These are phyloP conservation scores for Bauhinia variegata DNA, from an alignment of 306 rosid genomes.

Conservation along the genomic window DNA sequence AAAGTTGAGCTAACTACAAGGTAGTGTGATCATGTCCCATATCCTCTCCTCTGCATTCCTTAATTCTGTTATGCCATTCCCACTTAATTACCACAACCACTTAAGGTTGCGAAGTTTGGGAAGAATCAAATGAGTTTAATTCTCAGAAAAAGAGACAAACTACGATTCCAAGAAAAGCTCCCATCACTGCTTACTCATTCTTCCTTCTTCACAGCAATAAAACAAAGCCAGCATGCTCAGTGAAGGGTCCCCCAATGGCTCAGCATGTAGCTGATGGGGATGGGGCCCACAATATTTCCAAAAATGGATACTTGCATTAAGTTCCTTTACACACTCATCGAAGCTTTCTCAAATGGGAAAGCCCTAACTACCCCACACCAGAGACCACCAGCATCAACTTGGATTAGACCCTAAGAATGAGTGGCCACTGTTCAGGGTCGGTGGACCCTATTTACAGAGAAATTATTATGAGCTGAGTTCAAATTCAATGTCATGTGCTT, in stretches of 20 bases:
- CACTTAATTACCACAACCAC: constrained; percentile 33
- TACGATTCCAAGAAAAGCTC: constrained; percentile 29
- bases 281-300: constrained; percentile 35
- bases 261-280: too few relatives aligned
- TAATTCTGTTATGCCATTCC: too few relatives aligned
- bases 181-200: constrained; percentile 22
- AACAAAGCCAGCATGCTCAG: too few relatives aligned
- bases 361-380: constrained; percentile 43
- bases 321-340: constrained; percentile 36
- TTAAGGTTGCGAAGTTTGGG: constrained; percentile 26
- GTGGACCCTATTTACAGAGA: too few relatives aligned
- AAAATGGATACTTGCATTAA: constrained; percentile 46
- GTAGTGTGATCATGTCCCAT: constrained; percentile 39
- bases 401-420: constrained; percentile 34
- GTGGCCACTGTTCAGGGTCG: constrained; percentile 12
- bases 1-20: constrained; percentile 39
- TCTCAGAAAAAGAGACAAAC: constrained; percentile 37
- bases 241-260: too few relatives aligned
- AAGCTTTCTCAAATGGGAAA: constrained; percentile 45
- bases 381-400: constrained; percentile 30
- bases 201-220: constrained; percentile 46
- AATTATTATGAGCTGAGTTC: constrained; percentile 26
- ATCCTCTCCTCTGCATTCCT: too few relatives aligned
- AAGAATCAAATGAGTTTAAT: constrained; percentile 24
- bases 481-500: constrained; percentile 37